Evolutionary conservation across 768 basidiomycete genomes (phyloP), one percentile per base, ranked within the genome.

Genomic region (Coprinopsis cinerea): DNA sequence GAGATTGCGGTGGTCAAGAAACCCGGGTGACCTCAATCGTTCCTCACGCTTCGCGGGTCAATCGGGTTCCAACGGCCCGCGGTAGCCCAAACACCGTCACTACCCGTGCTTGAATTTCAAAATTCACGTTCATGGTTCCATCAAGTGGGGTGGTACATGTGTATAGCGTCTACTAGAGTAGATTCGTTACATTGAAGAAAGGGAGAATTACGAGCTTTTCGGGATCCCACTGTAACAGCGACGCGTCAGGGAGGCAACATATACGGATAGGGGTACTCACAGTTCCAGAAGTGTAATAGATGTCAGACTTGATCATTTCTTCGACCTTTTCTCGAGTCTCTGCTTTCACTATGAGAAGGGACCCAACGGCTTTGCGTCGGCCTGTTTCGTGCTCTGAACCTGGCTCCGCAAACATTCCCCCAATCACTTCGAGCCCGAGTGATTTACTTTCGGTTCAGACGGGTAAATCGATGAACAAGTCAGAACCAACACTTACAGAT

Each of bases 131-230:
- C n/a, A n/a, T n/a, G n/a, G n/a, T n/a, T n/a, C n/a, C n/a, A n/a
- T n/a, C n/a, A n/a, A n/a, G n/a, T n/a, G n/a, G n/a, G n/a, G n/a
- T n/a, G n/a, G n/a, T n/a, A n/a, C n/a, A n/a, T n/a, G n/a, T n/a
- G n/a, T n/a, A n/a, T n/a, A n/a, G n/a, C 9, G 9, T 34, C 30
- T 40, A 11, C 37, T 25, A 57, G 20, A 60, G 60, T 30, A 66
- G 53, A n/a, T 61, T 55, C 30, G 63, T 64, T 14, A 59, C 65
- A 13, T 59, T 49, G 28, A 61, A 56, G 55, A 63, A 65, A 4
- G 81, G 81, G 27, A 71, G 53, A 47, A 83, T 77, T 2, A 71
- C 62, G 24, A 83, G 49, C 58, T 74, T 78, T 57, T 80, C 75
- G 54, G 69, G 74, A 55, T 85, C 79, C 82, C 83, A 83, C 82